These are phyloP conservation scores for Cochlearia excelsa DNA, from an alignment of 345 rosid species.

Conservation along the genomic window DNA sequence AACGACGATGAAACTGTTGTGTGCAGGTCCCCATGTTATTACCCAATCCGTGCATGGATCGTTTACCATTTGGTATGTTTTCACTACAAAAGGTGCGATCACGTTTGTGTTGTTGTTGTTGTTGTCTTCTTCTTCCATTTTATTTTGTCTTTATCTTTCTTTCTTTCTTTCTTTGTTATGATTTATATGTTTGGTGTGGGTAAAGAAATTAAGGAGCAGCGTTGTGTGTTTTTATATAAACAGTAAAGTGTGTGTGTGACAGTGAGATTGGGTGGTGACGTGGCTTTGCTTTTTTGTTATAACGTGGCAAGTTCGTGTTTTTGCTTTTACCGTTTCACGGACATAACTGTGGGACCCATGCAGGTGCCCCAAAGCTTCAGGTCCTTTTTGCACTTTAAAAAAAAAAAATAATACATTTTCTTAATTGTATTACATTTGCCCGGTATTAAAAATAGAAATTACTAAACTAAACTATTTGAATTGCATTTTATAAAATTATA, in stretches of 20 bases:
- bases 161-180: background rate
- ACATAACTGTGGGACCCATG: constrained; percentile 40
- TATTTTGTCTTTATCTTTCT: constrained; percentile 6
- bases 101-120: constrained; percentile 29
- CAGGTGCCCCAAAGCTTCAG: constrained; percentile 19
- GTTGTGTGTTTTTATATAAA: constrained; percentile 32
- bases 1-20: constrained; percentile 83
- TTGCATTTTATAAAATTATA: too few species aligned
- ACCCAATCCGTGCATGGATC: constrained; percentile 74
- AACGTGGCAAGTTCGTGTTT: constrained; percentile 36
- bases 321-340: constrained; percentile 37
- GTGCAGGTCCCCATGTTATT: constrained; percentile 76
- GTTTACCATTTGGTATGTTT: constrained; percentile 91
- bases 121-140: constrained; percentile 44
- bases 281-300: constrained; percentile 31
- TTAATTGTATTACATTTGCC: too few species aligned
- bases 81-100: constrained; percentile 74
- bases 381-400: constrained; percentile 11
- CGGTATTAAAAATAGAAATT: too few species aligned
- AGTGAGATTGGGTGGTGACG: constrained; percentile 27
- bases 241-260: constrained; percentile 21
- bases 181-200: constrained; percentile 25
- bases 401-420: constrained; percentile 25
- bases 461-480: too few species aligned
- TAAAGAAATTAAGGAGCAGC: constrained; percentile 24